A percentile compares a stretch with the other conserved stretches of the same genome.
Evolutionary conservation across 352 stramenopile species (phyloP).

Genomic region (Phytopythium helicoides): DNA sequence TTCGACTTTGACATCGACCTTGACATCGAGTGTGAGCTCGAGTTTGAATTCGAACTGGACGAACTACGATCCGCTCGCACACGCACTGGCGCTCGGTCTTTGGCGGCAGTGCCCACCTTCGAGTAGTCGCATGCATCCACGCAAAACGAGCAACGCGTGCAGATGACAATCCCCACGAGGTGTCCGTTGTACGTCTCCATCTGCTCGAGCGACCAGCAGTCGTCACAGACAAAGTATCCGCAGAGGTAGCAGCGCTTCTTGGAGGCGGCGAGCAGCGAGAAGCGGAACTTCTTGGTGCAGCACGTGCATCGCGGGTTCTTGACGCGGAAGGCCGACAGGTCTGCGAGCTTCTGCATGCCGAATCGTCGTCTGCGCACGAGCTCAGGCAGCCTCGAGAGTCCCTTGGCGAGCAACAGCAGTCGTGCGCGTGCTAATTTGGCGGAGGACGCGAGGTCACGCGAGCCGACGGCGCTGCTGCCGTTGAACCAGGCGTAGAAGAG

Average conservation of each 20-base stretch:
- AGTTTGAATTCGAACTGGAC: no score
- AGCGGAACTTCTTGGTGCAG: no score
- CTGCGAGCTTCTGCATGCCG: constrained; percentile 23
- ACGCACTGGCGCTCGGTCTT: no score
- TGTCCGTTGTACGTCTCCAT: constrained; percentile 29
- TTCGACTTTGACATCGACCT: not conserved
- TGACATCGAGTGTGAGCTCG: no score
- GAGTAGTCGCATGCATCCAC: constrained; percentile 20
- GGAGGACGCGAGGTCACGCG: no score
- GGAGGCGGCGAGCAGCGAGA: constrained; percentile 9
- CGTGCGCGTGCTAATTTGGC: no score
- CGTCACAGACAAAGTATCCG: constrained; percentile 26
- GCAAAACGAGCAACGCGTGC: constrained; percentile 16
- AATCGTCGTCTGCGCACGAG: constrained; percentile 25
- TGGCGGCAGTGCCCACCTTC: no score
- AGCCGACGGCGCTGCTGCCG: no score
- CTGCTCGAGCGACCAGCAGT: constrained; percentile 15
- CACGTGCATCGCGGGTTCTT: constrained; percentile 25
- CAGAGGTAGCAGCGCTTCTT: constrained; percentile 25
- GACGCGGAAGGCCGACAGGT: constrained; percentile 19
- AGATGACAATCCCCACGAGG: constrained; percentile 17
- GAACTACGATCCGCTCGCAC: no score
- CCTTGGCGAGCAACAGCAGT: constrained; percentile 23
- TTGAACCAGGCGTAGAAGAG: constrained; percentile 23
- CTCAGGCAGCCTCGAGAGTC: constrained; percentile 15